Evolutionary conservation across 2,329 filamentous ascomycete species (phyloP).

Genomic region (Pseudophaeomoniella oleicola): DNA sequence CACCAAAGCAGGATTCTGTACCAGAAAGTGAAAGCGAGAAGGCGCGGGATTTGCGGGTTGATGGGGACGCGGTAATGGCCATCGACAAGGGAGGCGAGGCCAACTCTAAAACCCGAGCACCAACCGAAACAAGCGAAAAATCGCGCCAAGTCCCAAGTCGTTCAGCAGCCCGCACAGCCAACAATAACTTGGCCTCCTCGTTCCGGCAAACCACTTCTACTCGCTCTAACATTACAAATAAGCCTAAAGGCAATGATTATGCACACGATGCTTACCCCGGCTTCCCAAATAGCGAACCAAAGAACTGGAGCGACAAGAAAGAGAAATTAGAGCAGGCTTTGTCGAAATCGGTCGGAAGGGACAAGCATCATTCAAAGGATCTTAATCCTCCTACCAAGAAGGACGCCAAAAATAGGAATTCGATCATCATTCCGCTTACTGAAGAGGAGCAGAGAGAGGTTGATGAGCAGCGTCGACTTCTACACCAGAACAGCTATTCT

Average conservation of each 20-base stretch:
- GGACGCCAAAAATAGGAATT: neutral
- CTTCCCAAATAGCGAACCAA: neutral
- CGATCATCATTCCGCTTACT: neutral
- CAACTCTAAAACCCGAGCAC: neutral
- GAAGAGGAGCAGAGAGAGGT: neutral
- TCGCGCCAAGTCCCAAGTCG: neutral
- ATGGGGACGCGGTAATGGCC: neutral
- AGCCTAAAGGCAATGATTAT: neutral
- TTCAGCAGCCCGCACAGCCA: neutral
- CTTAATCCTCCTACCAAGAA: neutral
- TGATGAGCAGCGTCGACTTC: neutral
- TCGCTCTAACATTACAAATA: neutral
- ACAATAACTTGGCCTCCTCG: neutral
- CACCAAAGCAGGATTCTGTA: conserved; percentile 9
- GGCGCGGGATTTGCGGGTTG: neutral
- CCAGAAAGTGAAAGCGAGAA: neutral
- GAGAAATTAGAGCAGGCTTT: neutral
- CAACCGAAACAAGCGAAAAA: neutral
- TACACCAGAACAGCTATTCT: neutral
- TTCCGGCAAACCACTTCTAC: neutral
- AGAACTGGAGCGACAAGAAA: neutral
- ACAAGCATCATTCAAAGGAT: neutral
- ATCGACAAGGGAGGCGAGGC: neutral
- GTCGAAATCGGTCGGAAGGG: neutral
- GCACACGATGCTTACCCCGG: neutral